Evolutionary conservation across 768 basidiomycete genomes (phyloP), one percentile per base, ranked within the genome.

Genomic region (Royoungia palumana): DNA sequence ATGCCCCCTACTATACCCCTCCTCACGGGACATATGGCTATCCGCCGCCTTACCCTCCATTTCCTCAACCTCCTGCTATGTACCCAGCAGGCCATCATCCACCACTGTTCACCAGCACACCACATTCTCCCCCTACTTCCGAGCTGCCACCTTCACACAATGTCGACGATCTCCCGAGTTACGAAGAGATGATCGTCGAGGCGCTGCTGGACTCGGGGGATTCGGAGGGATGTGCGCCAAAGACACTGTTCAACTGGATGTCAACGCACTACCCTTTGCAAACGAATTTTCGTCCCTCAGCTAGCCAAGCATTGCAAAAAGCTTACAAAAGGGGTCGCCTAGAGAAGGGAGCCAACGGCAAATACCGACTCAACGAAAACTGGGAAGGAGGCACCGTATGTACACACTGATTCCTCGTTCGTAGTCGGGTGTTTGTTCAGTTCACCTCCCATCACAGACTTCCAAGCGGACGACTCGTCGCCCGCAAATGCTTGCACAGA

Each of bases 181-280:
- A 94, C 49, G 90, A 94, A 61, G 90, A 93, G 53, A 94, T 94
- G 91, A 87, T 93, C 16, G 87, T 85, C 11, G 86, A 88, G 61
- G 89, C 89, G 1, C 70, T 94, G 21, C 67, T 72, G 13, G 85
- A 84, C 47, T 75, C 79, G 36, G 72, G 69, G 7, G 87, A 89
- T 49, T 73, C 81, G 2, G 87, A 93, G 39, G 91, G 91, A 16
- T 79, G 80, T 47, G 83, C 83, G 7, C 91, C 91, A n/a, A 92
- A 89, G 64, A 81, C 82, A 51, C 61, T 94, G 25, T 94, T 90
- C 63, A 71, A 79, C 6, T 89, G 87, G 87, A 94, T 94, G 86
- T 83, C 83, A 4, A 72, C 79, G 25, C 77, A 80, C 34, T 94
- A 89, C 64, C 91, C 91, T 12, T 64, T 94, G 6, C 87, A 90